Percentiles rank a stretch among this genome's conserved stretches.
These are phyloP conservation scores for Aspergillus ellipticus DNA, from an alignment of 495 filamentous ascomycete genomes.

Conservation along the genomic window DNA sequence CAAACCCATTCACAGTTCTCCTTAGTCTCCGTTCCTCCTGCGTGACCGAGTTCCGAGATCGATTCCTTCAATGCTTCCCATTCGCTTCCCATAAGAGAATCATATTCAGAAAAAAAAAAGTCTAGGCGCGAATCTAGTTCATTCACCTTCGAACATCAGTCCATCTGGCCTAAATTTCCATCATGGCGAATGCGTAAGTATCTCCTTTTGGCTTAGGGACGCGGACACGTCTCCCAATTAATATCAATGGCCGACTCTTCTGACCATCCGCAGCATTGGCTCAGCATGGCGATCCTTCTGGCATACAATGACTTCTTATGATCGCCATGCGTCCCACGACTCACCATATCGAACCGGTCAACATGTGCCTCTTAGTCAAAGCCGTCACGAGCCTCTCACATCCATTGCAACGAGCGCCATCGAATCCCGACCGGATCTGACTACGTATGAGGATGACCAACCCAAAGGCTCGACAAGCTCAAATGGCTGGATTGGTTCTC, in stretches of 20 bases:
- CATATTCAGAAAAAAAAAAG: background rate
- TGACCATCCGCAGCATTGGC: conserved; percentile 47
- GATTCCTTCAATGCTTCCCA: background rate
- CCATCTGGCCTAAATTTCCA: conserved; percentile 4
- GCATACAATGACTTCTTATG: conserved; percentile 87
- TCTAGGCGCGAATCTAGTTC: background rate
- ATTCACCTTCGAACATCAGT: background rate
- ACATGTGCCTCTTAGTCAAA: conserved; percentile 73
- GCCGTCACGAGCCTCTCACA: conserved; percentile 67
- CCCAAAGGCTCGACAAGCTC: conserved; percentile 48
- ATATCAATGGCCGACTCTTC: background rate
- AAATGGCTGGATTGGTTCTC: conserved; percentile 58
- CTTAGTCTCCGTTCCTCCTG: background rate
- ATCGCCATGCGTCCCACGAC: conserved; percentile 78
- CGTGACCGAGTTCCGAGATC: background rate
- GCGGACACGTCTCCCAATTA: background rate
- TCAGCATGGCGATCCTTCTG: conserved; percentile 76
- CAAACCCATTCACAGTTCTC: background rate
- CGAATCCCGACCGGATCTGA: conserved; percentile 72
- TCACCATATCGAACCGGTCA: conserved; percentile 80
- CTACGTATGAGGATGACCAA: conserved; percentile 69
- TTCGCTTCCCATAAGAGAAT: background rate
- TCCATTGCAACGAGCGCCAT: conserved; percentile 74
- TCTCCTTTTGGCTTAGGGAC: conserved; percentile 1
- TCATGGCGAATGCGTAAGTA: conserved; percentile 24